Evolutionary conservation across 1,139 yeast genomes (phyloP).

Genomic region (Scheffersomyces illinoinensis): DNA sequence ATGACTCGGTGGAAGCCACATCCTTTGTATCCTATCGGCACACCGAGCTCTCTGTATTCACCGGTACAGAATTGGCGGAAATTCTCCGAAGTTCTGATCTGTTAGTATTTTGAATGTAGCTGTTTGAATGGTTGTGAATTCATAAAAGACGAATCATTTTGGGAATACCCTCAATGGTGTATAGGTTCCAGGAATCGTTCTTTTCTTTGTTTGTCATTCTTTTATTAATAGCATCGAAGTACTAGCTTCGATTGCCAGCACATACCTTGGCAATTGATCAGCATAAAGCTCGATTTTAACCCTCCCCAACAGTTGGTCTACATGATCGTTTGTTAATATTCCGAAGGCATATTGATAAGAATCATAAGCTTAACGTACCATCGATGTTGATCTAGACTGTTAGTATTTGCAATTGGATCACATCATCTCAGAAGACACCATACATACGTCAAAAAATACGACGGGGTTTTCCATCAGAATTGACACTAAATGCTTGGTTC

Average conservation of each 20-base stretch:
- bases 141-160: too few relatives aligned
- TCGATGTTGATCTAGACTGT: slow-evolving; percentile 12
- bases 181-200: not conserved
- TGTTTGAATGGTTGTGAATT: too few relatives aligned
- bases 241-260: slow-evolving; percentile 2
- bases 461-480: slow-evolving; percentile 20
- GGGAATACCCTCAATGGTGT: not conserved
- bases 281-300: slow-evolving; percentile 46
- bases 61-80: slow-evolving; percentile 60
- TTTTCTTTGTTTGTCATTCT: too few relatives aligned
- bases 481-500: not conserved
- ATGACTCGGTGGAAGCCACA: slow-evolving; percentile 21
- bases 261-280: slow-evolving; percentile 39
- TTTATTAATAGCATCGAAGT: too few relatives aligned
- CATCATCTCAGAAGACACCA: not conserved
- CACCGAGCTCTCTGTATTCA: slow-evolving; percentile 37
- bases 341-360: not conserved
- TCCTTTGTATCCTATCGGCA: slow-evolving; percentile 31
- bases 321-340: not conserved
- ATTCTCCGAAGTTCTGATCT: slow-evolving; percentile 45
- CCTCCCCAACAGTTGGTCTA: slow-evolving; percentile 13
- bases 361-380: slow-evolving; percentile 13
- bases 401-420: not conserved
- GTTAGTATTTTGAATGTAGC: slow-evolving; percentile 14
- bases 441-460: slow-evolving; percentile 40